Evolutionary conservation across 2,329 filamentous ascomycete genomes (phyloP), one percentile per base, ranked within the genome.

Genomic region (Aureobasidium sp.): DNA sequence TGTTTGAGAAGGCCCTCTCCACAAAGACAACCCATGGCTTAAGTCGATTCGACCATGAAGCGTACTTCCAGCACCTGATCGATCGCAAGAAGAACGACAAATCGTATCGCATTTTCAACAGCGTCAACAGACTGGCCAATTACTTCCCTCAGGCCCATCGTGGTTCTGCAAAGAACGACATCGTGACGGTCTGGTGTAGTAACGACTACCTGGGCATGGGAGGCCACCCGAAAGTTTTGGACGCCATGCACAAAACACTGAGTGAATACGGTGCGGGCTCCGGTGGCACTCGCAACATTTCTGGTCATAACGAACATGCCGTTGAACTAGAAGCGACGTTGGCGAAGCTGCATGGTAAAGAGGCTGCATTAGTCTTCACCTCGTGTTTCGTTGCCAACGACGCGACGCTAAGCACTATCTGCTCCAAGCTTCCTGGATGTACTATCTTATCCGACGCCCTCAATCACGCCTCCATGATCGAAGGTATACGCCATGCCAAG

Each of bases 21-120:
- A 21, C 40, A 8, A 53, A 51, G 35, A 25, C 40, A 14, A 35
- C 47, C 17, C 51, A 53, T 24, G 51, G 40, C 5, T 40, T 70
- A 21, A 66, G 69, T 55, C 88, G 84, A 64, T 98, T 96, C 71
- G 80, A 97, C 71, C 98, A 98, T 66, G 84, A 95, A 64, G 80
- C 70, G 41, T 98, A 95, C 72, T 98, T 97, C 74, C 74, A 84
- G 60, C 75, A 75, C 57, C 91, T 98, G 70, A 74, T 98, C 61
- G 89, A 96, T 63, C 97, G 96, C 81, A 98, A 98, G 77, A 93
- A 95, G 79, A 90, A 95, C 79, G 93, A 98, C 79, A 97, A 96
- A 76, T 96, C 90, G 49, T 98, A 98, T 76, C 88, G 93, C 66
- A 97, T 97, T 77, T 98, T 98, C 78, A 98, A 98, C 79, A 98